Evolutionary conservation across 257 asterid species (phyloP).

Genomic region (Ligustrum vulgare): DNA sequence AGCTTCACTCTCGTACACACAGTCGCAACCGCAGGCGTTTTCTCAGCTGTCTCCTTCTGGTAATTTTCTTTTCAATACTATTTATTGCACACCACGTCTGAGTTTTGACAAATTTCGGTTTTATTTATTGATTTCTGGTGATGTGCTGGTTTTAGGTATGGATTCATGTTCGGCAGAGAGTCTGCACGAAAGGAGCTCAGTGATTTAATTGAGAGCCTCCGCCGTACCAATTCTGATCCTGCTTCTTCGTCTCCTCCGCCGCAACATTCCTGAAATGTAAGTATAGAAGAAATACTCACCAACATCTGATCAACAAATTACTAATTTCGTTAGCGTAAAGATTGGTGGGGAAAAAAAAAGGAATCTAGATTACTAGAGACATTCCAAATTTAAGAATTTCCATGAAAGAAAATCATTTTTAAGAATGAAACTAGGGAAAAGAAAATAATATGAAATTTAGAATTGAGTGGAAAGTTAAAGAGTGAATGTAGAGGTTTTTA

Average conservation of each 20-base stretch:
- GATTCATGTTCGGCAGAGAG: constrained; percentile 93
- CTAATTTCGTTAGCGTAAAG: neutral
- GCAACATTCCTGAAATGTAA: neutral
- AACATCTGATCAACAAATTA: neutral
- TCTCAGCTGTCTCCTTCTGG: constrained; percentile 91
- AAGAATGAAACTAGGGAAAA: neutral
- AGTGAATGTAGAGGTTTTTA: neutral
- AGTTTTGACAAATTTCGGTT: neutral
- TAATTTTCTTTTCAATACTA: constrained; percentile 15
- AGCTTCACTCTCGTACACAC: constrained; percentile 73
- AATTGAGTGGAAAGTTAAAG: neutral
- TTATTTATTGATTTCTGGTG: neutral
- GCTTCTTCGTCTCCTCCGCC: neutral
- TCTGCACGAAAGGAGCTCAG: constrained; percentile 81
- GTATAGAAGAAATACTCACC: neutral
- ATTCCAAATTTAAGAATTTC: neutral
- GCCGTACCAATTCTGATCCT: neutral
- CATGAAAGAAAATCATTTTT: neutral
- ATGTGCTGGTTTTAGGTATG: constrained; percentile 55
- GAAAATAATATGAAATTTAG: no score
- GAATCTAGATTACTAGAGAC: neutral
- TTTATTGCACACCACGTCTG: neutral
- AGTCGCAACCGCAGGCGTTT: constrained; percentile 72
- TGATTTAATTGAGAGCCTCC: constrained; percentile 31
- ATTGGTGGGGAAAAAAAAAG: no score